Evolutionary conservation across 768 basidiomycete species (phyloP), one percentile per base, ranked within the genome.

Genomic region (Mycena rosella): DNA sequence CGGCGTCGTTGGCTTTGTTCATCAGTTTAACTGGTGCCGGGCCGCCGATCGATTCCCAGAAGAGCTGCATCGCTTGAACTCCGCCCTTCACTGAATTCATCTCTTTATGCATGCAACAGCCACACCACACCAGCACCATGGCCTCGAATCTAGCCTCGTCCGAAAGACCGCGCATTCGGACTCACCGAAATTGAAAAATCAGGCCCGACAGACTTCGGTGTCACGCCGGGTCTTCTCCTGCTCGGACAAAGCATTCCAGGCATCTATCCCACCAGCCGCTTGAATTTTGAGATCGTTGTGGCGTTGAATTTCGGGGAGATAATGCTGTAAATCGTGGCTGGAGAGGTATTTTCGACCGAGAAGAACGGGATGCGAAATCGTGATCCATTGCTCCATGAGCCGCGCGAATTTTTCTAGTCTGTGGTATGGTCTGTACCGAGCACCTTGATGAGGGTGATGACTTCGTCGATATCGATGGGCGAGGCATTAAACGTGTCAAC

Each of bases 1-100:
- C 74, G 0, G 76, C 76, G 8, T 65, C 70, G 58, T 79, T 79
- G 24, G 67, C 73, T 22, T 67, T 60, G 49, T 75, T 77, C 48
- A 69, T 51, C 14, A 78, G 60, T 57, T 71, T 61, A 9, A 73
- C 53, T 2, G 76, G 76, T 0, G 65, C 69, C 0, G 40, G 29
- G 2, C 72, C 30, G 0, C 70, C 72, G 11, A 63, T 48, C 13
- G 48, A 38, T 18, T 51, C 22, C 77, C 76, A 79, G 48, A 60
- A 77, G 11, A 40, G 56, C 18, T 36, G 51, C 74, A 78, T 74
- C n/a, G 29, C 49, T 17, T 45, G 1, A 20, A 67, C 65, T 0
- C 75, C 74, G 3, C 74, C 76, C 53, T 77, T 77, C 8, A 77
- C 66, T 0, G 74, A 45, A 27, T 80, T 80, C 60, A 78, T 56